Evolutionary conservation across 805 yeast species (phyloP).

Genomic region (Candida awuae): DNA sequence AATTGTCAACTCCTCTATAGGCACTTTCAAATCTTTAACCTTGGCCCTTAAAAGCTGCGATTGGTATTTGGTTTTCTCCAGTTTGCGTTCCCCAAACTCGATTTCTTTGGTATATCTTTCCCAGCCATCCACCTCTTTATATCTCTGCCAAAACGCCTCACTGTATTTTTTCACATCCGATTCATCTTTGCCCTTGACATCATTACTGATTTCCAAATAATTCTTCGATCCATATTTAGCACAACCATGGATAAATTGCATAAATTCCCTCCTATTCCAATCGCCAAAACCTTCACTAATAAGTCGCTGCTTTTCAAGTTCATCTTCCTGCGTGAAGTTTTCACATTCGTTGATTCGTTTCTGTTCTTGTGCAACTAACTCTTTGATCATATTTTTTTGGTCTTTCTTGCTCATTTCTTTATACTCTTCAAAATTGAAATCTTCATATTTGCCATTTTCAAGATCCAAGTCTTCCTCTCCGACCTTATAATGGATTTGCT

Average conservation of each 20-base stretch:
- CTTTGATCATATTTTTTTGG: constrained; percentile 22
- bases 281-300: constrained; percentile 51
- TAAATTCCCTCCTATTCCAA: constrained; percentile 72
- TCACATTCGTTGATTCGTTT: constrained; percentile 44
- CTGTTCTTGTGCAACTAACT: constrained; percentile 41
- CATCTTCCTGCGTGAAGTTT: constrained; percentile 60
- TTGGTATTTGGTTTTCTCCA: constrained; percentile 46
- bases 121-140: constrained; percentile 54
- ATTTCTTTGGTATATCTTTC: constrained; percentile 67
- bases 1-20: constrained; percentile 53
- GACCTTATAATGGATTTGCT: constrained; percentile 49
- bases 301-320: constrained; percentile 41
- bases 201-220: constrained; percentile 40
- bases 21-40: constrained; percentile 45
- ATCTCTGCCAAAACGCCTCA: constrained; percentile 55
- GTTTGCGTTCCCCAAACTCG: constrained; percentile 64
- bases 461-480: constrained; percentile 48
- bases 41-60: constrained; percentile 47
- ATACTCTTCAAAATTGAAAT: constrained; percentile 28
- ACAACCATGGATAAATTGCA: constrained; percentile 60
- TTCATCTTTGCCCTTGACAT: constrained; percentile 46
- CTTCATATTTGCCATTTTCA: constrained; percentile 25
- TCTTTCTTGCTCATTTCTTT: constrained; percentile 20
- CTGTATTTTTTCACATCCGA: constrained; percentile 57
- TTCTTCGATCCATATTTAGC: constrained; percentile 58